A percentile compares a stretch with the other conserved stretches of the same genome.
Evolutionary conservation across 108 stramenopile species (phyloP).

Genomic region (Cylindrotheca fusiformis): DNA sequence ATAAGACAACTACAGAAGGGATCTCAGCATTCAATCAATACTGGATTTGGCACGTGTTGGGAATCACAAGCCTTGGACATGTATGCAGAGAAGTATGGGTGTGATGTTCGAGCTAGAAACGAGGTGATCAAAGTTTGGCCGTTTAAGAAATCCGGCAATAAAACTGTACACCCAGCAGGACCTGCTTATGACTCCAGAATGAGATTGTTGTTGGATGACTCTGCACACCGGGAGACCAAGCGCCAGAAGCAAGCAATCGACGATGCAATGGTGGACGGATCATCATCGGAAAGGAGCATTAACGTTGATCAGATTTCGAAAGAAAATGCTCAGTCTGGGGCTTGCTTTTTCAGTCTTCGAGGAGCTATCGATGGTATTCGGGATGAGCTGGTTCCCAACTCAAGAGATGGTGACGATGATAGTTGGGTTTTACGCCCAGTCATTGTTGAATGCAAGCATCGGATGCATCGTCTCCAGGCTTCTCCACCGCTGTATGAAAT

Average conservation of each 20-base stretch:
- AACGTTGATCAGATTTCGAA: neutral
- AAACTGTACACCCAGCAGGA: neutral
- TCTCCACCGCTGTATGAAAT: slow-evolving; percentile 76
- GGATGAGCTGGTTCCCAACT: slow-evolving; percentile 22
- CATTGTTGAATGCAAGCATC: slow-evolving; percentile 84
- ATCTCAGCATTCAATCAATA: slow-evolving; percentile 46
- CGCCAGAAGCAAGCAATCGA: neutral
- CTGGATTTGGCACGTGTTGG: slow-evolving; percentile 64
- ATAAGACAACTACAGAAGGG: slow-evolving; percentile 43
- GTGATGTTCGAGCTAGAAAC: slow-evolving; percentile 63
- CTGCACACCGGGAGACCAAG: neutral
- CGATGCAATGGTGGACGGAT: neutral
- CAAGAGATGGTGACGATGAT: slow-evolving; percentile 20
- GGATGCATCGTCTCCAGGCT: slow-evolving; percentile 53
- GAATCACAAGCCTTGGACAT: slow-evolving; percentile 73
- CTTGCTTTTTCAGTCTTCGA: slow-evolving; percentile 37
- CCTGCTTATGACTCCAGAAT: neutral
- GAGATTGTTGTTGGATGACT: neutral
- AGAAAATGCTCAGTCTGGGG: too few relatives aligned
- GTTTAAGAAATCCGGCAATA: slow-evolving; percentile 33
- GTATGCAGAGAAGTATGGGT: slow-evolving; percentile 60
- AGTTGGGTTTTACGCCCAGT: slow-evolving; percentile 50
- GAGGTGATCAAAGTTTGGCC: slow-evolving; percentile 53
- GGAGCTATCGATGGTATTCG: slow-evolving; percentile 49
- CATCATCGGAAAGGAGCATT: neutral